Conservation (phyloP, 2,329 filamentous ascomycete genomes). For the Botrytis paeoniae region DNA sequence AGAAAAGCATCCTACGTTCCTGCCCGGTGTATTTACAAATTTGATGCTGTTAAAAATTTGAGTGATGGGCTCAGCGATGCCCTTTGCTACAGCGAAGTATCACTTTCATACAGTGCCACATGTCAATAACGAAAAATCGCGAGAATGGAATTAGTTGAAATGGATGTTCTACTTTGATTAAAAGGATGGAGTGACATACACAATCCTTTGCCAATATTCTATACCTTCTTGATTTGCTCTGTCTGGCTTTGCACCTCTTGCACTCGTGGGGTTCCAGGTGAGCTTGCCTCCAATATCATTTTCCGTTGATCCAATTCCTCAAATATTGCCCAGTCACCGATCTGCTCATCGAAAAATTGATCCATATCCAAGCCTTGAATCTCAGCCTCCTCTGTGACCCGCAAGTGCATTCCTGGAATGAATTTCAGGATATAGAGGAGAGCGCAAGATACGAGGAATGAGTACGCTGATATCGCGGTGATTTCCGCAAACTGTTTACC, state of each 20-base stretch:
- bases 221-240: not conserved
- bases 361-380: constrained; percentile 50
- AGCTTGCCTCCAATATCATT: constrained; percentile 22
- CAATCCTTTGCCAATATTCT: not conserved
- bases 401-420: constrained; percentile 55
- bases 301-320: constrained; percentile 30
- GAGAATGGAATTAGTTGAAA: not conserved
- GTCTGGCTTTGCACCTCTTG: constrained; percentile 16
- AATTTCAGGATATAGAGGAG: constrained; percentile 55
- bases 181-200: not conserved
- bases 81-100: not conserved
- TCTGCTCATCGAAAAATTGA: constrained; percentile 47
- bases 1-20: not conserved
- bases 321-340: constrained; percentile 39
- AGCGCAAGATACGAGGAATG: constrained; percentile 51
- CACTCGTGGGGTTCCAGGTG: constrained; percentile 24
- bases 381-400: constrained; percentile 54
- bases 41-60: too few relatives aligned
- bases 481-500: constrained; percentile 57
- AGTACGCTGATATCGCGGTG: constrained; percentile 53
- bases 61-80: not conserved
- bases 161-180: not conserved
- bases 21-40: not conserved
- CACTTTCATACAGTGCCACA: not conserved
- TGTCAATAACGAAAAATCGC: not conserved